Percentiles rank a stretch among this genome's conserved stretches.
Evolutionary conservation across 805 yeast genomes (phyloP).

Genomic region (Jamesozyma jinghongensis): DNA sequence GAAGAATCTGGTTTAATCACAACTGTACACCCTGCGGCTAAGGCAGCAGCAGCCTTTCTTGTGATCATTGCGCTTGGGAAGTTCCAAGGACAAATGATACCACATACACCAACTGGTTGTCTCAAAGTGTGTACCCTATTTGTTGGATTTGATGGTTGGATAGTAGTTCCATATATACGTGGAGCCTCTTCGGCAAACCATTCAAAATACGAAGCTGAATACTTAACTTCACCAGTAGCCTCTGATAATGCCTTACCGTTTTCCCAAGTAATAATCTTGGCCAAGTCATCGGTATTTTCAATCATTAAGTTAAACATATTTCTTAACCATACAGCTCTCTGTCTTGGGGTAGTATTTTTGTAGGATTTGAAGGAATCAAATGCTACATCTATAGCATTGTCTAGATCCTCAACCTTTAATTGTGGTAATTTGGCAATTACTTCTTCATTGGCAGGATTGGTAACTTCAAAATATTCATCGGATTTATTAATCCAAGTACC

Average conservation of each 20-base stretch:
- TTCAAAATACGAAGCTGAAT: constrained; percentile 68
- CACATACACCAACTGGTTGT: constrained; percentile 58
- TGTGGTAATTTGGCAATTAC: constrained; percentile 52
- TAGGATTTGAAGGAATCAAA: constrained; percentile 37
- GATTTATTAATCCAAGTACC: constrained; percentile 58
- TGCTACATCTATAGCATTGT: constrained; percentile 44
- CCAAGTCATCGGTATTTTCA: constrained; percentile 50
- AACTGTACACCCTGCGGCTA: constrained; percentile 57
- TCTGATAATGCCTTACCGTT: constrained; percentile 51
- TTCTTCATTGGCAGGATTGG: constrained; percentile 66
- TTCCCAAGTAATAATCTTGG: constrained; percentile 48
- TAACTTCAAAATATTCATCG: constrained; percentile 48
- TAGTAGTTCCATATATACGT: constrained; percentile 46
- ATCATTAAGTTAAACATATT: constrained; percentile 42
- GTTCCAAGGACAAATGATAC: constrained; percentile 58
- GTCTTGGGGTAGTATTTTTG: constrained; percentile 40
- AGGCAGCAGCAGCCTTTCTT: constrained; percentile 54
- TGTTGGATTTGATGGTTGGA: constrained; percentile 43
- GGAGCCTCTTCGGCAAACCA: constrained; percentile 75
- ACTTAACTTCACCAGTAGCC: constrained; percentile 46
- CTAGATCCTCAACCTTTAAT: constrained; percentile 51
- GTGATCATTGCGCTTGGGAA: constrained; percentile 63
- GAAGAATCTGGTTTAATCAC: constrained; percentile 54
- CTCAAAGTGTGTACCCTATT: constrained; percentile 46
- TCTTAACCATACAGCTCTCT: constrained; percentile 44